phyloP scores from a whole-genome alignment of 2,329 filamentous ascomycete genomes.

The Phialemonium atrogriseum region DNA sequence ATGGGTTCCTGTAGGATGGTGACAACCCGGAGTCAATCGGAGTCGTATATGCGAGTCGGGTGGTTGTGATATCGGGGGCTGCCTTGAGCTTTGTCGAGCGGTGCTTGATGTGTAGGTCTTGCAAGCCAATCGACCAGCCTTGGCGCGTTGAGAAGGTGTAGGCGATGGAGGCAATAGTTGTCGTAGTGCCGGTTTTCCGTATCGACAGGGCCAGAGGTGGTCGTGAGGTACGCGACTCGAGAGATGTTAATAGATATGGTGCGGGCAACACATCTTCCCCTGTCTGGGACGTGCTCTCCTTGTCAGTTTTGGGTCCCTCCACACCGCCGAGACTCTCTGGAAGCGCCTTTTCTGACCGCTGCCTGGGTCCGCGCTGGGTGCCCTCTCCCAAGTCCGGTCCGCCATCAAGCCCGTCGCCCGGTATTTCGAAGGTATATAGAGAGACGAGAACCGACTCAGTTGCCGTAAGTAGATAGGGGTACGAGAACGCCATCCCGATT shows the following conservation, averaged over 20 bases:
- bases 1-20: conserved; percentile 8
- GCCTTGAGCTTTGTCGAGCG: conserved; percentile 8
- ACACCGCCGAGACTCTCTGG: conserved; percentile 1
- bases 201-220: conserved; percentile 78
- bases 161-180: conserved; percentile 73
- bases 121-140: conserved; percentile 87
- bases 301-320: not conserved
- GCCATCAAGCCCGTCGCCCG: conserved; percentile 9
- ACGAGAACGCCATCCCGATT: conserved; percentile 60
- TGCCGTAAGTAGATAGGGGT: conserved; percentile 72
- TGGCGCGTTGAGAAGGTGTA: conserved; percentile 72
- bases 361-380: too few relatives aligned
- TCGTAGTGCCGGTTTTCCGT: conserved; percentile 52
- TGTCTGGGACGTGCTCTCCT: not conserved
- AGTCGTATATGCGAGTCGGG: conserved; percentile 30
- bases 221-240: conserved; percentile 72
- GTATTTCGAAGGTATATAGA: conserved; percentile 57
- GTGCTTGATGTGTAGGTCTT: conserved; percentile 64
- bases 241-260: conserved; percentile 62
- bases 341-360: conserved; percentile 3
- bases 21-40: conserved; percentile 16
- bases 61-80: conserved; percentile 26
- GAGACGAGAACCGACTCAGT: conserved; percentile 67
- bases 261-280: conserved; percentile 13
- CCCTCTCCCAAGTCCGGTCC: too few relatives aligned